phyloP scores from a whole-genome alignment of 2,329 filamentous ascomycete species.

The Pseudogymnoascus sp. region DNA sequence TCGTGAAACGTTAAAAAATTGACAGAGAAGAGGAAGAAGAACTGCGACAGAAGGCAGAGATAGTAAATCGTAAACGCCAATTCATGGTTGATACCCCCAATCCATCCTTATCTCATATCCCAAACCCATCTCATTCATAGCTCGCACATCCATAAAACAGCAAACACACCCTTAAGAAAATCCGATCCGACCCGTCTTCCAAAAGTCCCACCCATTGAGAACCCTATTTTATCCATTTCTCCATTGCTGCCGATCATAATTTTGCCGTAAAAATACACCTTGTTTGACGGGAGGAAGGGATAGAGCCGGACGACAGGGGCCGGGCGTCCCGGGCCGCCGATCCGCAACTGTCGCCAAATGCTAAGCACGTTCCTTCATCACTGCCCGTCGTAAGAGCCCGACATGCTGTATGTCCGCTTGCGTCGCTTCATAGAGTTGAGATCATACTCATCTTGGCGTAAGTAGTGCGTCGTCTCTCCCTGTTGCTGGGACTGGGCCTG shows the following conservation, averaged over 20 bases:
- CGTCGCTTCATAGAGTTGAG: conserved; percentile 6
- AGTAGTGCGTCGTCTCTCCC: conserved; percentile 22
- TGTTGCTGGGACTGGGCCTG: conserved; percentile 20
- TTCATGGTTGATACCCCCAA: not conserved
- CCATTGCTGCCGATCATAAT: conserved; percentile 1
- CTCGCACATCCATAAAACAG: not conserved
- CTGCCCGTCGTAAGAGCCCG: conserved; percentile 8
- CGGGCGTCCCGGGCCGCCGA: not conserved
- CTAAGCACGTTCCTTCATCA: not conserved
- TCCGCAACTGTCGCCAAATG: not conserved
- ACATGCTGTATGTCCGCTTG: conserved; percentile 11
- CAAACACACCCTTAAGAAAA: not conserved
- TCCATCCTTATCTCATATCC: not conserved
- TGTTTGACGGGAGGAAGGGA: not conserved
- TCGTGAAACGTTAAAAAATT: conserved; percentile 6
- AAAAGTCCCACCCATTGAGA: not conserved
- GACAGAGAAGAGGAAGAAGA: conserved; percentile 1
- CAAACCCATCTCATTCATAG: not conserved
- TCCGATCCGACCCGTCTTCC: not conserved
- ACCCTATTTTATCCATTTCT: not conserved
- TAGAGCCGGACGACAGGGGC: not conserved
- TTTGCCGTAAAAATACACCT: conserved; percentile 6
- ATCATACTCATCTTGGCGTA: not conserved
- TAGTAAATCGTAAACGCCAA: not conserved
- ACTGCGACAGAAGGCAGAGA: not conserved